Base-by-base conservation (phyloP, 768 basidiomycete species). In the Calvatia gigantea region DNA sequence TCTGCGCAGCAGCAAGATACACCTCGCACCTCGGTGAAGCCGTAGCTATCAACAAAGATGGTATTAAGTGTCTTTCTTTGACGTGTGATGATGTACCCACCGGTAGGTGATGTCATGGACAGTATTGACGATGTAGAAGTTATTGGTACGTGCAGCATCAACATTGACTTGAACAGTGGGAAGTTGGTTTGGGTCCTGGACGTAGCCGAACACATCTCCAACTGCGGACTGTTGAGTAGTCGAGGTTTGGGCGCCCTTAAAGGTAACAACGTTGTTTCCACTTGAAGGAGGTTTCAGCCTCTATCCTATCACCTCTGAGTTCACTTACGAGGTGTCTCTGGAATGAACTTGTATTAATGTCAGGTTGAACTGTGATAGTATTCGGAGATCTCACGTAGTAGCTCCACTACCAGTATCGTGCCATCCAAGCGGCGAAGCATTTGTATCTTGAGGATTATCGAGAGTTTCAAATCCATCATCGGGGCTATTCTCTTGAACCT, bases 91-190 rank as follows among this genome's bases (percentile, higher is more conserved):
- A 14, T 51, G 29, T 7, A 55, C 61, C 12, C 37, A 64, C 53
- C 62, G 62, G 46, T 71, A 69, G 7, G 66, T 58, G 32, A 69
- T 58, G 62, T 85, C 83, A 65, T 86, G 83, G 59, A 82, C 71
- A 50, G 73, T 72, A 72, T 86, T 86, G 65, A 78, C 76, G 41
- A 84, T 65, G 67, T 83, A 86, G 70, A 85, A 85, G 8, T 72
- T 71, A 59, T 80, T 80, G 7, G 76, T 76, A 17, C 76, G 70
- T 1, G 82, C 82, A 23, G 82, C 77, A 51, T 81, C 72, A 49
- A 79, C 61, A 65, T 85, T 83, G 49, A 50, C 73, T 3, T 59
- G 41, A 58, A 63, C 70, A 51, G 67, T 78, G 25, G 74, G 83
- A 2, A 67, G 66, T 11, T 58, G 52, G 14, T 55, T 65, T 29